phyloP scores from a whole-genome alignment of 257 asterid species.

The Solanum paucissectum region DNA sequence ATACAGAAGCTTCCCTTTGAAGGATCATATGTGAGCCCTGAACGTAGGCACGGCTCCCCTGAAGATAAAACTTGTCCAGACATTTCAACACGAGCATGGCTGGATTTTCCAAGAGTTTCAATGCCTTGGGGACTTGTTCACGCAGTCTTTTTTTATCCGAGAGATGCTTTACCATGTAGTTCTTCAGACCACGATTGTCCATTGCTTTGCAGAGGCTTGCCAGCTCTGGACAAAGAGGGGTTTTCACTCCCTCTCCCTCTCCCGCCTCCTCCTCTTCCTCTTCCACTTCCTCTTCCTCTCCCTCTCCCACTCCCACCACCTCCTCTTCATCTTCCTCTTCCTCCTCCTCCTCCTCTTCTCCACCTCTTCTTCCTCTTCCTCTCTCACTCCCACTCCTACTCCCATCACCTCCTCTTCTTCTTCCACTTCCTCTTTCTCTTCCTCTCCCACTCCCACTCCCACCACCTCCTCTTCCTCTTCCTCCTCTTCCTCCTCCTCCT shows the following conservation, averaged over 20 bases:
- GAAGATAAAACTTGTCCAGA: slow-evolving; percentile 62
- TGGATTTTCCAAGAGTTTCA: slow-evolving; percentile 44
- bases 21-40: background rate
- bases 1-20: slow-evolving; percentile 53
- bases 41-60: slow-evolving; percentile 30
- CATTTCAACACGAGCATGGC: slow-evolving; percentile 53
- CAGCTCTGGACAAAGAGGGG: slow-evolving; percentile 25
- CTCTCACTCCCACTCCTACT: too few species aligned
- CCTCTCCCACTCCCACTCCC: background rate
- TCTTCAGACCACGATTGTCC: slow-evolving; percentile 45
- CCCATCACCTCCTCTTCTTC: background rate
- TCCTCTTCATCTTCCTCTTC: too few species aligned
- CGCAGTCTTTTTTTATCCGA: slow-evolving; percentile 27
- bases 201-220: slow-evolving; percentile 42
- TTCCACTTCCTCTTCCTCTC: too few species aligned
- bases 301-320: too few species aligned
- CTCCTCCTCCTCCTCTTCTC: too few species aligned
- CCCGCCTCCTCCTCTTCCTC: too few species aligned
- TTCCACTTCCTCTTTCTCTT: background rate
- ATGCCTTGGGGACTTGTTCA: slow-evolving; percentile 56
- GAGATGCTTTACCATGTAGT: slow-evolving; percentile 30
- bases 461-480: background rate
- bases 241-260: background rate
- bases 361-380: too few species aligned
- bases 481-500: background rate